These are phyloP conservation scores for Pholiota microspora DNA, from an alignment of 768 basidiomycete genomes.

Conservation along the genomic window DNA sequence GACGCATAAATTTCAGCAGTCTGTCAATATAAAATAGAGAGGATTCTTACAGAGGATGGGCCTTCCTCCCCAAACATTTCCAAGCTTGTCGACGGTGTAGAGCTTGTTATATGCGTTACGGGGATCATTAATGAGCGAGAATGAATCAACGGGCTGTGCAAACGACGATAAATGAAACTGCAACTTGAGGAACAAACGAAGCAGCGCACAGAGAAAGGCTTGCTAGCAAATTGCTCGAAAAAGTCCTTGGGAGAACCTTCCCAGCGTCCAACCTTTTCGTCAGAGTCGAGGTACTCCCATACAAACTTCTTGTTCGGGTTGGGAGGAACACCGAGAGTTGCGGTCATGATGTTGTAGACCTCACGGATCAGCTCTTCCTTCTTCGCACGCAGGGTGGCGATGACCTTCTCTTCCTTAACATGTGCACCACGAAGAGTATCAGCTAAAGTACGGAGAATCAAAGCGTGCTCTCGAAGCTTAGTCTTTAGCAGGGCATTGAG, in stretches of 20 bases:
- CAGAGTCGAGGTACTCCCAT: conserved; percentile 88
- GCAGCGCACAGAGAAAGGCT: conserved; percentile 55
- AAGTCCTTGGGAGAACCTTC: conserved; percentile 82
- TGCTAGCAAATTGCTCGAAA: conserved; percentile 61
- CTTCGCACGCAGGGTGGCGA: conserved; percentile 65
- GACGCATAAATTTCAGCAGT: conserved; percentile 7
- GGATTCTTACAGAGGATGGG: conserved; percentile 72
- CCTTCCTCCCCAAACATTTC: conserved; percentile 88
- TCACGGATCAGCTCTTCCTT: conserved; percentile 87
- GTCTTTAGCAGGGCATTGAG: conserved; percentile 82
- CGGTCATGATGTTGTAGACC: conserved; percentile 79
- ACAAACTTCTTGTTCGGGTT: conserved; percentile 65
- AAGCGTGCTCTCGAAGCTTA: conserved; percentile 88
- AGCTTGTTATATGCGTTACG: conserved; percentile 79
- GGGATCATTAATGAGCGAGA: conserved; percentile 95
- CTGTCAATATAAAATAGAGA: not conserved
- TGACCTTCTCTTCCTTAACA: conserved; percentile 44
- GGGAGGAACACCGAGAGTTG: conserved; percentile 86
- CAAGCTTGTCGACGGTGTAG: conserved; percentile 90
- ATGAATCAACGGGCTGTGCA: conserved; percentile 63
- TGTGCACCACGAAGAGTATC: conserved; percentile 48
- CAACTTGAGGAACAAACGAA: too few relatives aligned
- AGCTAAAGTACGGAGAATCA: conserved; percentile 70
- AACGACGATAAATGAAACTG: conserved; percentile 7
- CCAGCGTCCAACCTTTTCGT: conserved; percentile 74